Evolutionary conservation across 805 yeast species (phyloP).

Genomic region (Suhomyces faveliae): DNA sequence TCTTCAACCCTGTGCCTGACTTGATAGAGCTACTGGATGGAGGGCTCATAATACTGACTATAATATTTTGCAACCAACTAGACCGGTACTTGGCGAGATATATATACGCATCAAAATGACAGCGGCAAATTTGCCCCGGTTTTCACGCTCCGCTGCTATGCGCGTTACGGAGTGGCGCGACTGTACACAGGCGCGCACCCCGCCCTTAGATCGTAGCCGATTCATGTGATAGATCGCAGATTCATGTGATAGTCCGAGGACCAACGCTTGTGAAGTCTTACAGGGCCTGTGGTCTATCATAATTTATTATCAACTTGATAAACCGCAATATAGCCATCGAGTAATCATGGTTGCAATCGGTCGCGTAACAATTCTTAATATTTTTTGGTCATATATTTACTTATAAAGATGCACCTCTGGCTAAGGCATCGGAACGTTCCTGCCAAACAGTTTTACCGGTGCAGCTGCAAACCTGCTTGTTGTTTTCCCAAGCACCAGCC

Average conservation of each 20-base stretch:
- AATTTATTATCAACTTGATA: too few species aligned
- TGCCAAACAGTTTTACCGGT: conserved; percentile 97
- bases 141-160: neutral
- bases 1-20: neutral
- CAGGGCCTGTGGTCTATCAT: too few species aligned
- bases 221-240: too few species aligned
- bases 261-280: too few species aligned
- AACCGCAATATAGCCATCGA: too few species aligned
- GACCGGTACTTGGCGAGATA: neutral
- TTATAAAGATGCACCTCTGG: conserved; percentile 47
- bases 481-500: conserved; percentile 97
- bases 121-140: neutral
- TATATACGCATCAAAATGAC: neutral
- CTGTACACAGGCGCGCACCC: neutral
- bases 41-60: neutral
- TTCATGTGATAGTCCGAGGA: too few species aligned
- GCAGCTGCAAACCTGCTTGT: conserved; percentile 89
- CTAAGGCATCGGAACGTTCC: conserved; percentile 76
- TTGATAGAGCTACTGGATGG: neutral
- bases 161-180: neutral
- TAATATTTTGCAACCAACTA: neutral
- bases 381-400: neutral
- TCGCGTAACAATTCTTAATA: too few species aligned
- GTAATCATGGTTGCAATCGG: too few species aligned
- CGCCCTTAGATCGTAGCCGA: neutral